phyloP scores from a whole-genome alignment of 768 basidiomycete species.

The Coprinopsis cinerea region DNA sequence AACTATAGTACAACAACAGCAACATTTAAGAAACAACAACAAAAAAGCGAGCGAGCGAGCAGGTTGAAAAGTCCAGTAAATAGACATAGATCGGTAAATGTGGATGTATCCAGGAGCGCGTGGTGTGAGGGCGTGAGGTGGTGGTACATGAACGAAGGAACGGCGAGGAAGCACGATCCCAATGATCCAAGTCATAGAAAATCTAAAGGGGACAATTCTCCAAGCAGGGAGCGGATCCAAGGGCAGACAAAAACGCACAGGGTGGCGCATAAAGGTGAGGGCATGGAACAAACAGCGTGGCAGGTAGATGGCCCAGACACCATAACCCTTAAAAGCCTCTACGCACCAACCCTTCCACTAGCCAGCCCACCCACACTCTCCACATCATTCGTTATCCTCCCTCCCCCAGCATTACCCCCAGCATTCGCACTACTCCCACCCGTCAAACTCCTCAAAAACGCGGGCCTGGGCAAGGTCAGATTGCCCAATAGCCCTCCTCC shows the following conservation, averaged over 20 bases:
- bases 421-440: not conserved
- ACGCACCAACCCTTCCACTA: conserved; percentile 15
- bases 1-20: too few species aligned
- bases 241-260: too few species aligned
- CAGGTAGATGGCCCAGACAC: not conserved
- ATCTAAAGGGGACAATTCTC: too few species aligned
- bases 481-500: conserved; percentile 6
- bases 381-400: conserved; percentile 9
- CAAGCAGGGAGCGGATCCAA: too few species aligned
- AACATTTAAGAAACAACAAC: too few species aligned
- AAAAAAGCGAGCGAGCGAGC: too few species aligned
- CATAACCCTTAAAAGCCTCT: not conserved
- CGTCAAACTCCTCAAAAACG: conserved; percentile 8
- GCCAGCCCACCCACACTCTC: conserved; percentile 15
- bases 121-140: too few species aligned
- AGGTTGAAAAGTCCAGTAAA: not conserved
- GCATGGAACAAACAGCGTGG: not conserved
- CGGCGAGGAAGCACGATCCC: too few species aligned
- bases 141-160: too few species aligned
- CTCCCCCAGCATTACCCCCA: not conserved
- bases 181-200: too few species aligned
- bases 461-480: not conserved
- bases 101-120: too few species aligned
- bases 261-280: too few species aligned
- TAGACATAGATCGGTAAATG: not conserved